Evolutionary conservation across 192 early-diverging fungal genomes (phyloP), one percentile per base, ranked within the genome.

Genomic region (Funneliformis geosporum): DNA sequence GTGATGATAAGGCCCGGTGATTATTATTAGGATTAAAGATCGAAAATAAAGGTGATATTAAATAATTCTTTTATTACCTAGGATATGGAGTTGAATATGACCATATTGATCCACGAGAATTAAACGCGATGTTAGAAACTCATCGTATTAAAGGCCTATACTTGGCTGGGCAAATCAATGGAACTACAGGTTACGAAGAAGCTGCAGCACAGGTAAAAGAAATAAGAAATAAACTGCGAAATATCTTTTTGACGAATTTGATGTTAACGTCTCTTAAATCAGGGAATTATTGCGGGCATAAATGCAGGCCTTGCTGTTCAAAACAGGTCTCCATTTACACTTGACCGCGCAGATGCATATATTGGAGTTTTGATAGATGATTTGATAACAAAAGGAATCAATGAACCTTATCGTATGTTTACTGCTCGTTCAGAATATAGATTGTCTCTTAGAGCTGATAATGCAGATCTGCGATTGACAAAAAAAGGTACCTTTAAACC

Each of bases 81-180:
- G 89, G 90, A 23, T 95, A 95, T 77, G 94, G 94, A 40, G 94
- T 95, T n/a, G 93, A 95, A 79, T 95, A 95, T 80, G 94, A 95
- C 69, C 91, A 95, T 75, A 84, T 95, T 10, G 94, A 95, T 80
- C 94, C 94, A 9, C 91, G 94, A 40, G 94, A 95, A 81, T 84
- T 95, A 43, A 82, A 87, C 79, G 89, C 89, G 14, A 93, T 89
- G 3, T 77, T 95, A 28, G 93, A 95, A 87, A 95, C 94, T 4
- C 91, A 91, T 80, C 93, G 94, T 23, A 89, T 95, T 9, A 83
- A 78, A 9, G 94, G 94, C 23, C 81, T 95, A 42, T 95, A 89
- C 80, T 84, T 95, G 82, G 94, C 94, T 2, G 94, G 94, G 0
- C 94, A 95, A 84, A 95, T 95, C 64, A 95, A 95, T 75, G 94